Percentiles rank a stretch among this genome's conserved stretches.
phyloP scores from a whole-genome alignment of 352 stramenopile species.

The Chloridella minuta region DNA sequence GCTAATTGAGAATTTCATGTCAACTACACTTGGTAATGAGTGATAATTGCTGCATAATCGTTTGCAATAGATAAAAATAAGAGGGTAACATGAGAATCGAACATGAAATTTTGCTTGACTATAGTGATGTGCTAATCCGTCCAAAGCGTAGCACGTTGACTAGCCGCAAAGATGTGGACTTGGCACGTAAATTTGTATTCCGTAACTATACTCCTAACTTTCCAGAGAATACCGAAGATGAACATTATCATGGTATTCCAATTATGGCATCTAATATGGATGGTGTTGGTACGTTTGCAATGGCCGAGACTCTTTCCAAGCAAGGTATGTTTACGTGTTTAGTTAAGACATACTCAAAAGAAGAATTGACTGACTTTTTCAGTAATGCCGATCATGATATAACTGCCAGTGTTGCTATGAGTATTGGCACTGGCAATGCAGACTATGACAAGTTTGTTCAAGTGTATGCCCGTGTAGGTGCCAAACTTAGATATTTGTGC shows the following conservation, averaged over 20 bases:
- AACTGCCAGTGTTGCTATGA: no score
- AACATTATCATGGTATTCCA: constrained; percentile 21
- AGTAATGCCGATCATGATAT: constrained; percentile 24
- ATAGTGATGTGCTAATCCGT: constrained; percentile 67
- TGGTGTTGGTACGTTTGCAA: constrained; percentile 53
- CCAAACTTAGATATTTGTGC: constrained; percentile 39
- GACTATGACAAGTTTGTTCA: constrained; percentile 28
- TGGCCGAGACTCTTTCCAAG: constrained; percentile 34
- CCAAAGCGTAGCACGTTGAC: constrained; percentile 54
- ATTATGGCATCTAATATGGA: constrained; percentile 60
- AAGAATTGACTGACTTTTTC: constrained; percentile 23
- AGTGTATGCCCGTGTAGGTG: constrained; percentile 29
- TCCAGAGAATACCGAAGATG: neutral
- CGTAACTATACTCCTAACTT: neutral
- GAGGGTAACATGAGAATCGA: no score
- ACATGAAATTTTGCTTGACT: constrained; percentile 19
- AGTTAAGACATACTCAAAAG: constrained; percentile 49
- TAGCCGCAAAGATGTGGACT: constrained; percentile 38
- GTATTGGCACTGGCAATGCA: neutral
- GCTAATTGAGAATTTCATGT: no score
- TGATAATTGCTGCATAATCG: no score
- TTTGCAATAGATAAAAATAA: no score
- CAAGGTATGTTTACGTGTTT: constrained; percentile 48
- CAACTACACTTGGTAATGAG: no score
- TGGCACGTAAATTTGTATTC: constrained; percentile 19